Conservation (phyloP, 2,329 filamentous ascomycete species). For the Neoascochyta sp. region DNA sequence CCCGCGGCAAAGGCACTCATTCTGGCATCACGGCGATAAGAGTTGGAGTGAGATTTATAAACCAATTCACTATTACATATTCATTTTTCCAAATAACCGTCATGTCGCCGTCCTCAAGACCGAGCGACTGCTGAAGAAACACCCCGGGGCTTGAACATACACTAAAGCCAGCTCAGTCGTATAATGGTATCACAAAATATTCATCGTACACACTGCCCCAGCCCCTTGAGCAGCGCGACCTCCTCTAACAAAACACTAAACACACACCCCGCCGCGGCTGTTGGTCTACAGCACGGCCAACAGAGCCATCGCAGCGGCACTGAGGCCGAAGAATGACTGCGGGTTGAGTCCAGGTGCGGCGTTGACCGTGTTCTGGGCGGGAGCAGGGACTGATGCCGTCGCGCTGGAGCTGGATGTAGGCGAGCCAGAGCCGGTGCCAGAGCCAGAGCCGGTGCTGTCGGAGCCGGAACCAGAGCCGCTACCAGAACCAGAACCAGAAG, state of each 20-base stretch:
- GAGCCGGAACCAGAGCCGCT: conserved; percentile 7
- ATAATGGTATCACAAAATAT: conserved; percentile 23
- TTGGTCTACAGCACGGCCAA: conserved; percentile 24
- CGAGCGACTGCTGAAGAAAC: conserved; percentile 5
- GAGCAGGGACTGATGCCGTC: conserved; percentile 9
- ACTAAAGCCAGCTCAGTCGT: conserved; percentile 18
- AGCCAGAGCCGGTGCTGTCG: conserved; percentile 4
- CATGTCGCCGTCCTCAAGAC: conserved; percentile 3
- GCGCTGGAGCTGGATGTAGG: conserved; percentile 9
- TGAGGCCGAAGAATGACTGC: conserved; percentile 26
- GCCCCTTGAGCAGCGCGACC: not conserved
- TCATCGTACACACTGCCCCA: conserved; percentile 1
- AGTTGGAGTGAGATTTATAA: no score
- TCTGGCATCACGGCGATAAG: not conserved
- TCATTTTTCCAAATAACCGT: no score
- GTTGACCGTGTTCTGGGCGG: conserved; percentile 27
- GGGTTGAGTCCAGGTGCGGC: conserved; percentile 19
- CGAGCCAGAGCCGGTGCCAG: conserved; percentile 9
- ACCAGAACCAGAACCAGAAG: conserved; percentile 8
- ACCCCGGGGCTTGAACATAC: conserved; percentile 8
- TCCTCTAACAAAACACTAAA: not conserved
- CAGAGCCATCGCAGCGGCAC: conserved; percentile 22
- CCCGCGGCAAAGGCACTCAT: conserved; percentile 3
- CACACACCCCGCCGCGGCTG: not conserved
- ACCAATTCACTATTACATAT: conserved; percentile 11